A percentile compares a stretch with the other conserved stretches of the same genome.
Conservation (phyloP, 306 rosid species). For the Begonia fuchsioides region DNA sequence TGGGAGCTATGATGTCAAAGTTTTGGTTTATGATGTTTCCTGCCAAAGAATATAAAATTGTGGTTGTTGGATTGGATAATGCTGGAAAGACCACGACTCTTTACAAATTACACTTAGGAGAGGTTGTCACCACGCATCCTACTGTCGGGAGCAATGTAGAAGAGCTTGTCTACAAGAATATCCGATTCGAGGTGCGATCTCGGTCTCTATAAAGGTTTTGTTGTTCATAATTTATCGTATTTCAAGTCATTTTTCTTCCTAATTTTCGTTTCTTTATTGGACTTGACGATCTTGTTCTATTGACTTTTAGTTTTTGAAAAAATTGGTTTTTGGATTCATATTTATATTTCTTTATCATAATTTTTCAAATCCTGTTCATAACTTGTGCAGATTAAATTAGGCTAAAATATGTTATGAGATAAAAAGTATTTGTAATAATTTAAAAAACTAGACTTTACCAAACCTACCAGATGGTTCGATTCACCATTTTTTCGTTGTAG, state of each 20-base stretch:
- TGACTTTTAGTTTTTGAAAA: no score
- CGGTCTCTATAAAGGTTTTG: background rate
- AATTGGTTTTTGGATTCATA: no score
- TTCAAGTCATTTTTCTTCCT: background rate
- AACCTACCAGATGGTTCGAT: no score
- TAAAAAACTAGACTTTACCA: no score
- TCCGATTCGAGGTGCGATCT: constrained; percentile 67
- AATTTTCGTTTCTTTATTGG: background rate
- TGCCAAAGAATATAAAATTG: constrained; percentile 85
- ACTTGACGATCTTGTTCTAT: no score
- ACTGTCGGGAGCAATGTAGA: constrained; percentile 97
- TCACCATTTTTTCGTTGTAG: no score
- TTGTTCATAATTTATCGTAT: background rate
- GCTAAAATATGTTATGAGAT: no score
- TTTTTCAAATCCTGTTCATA: no score
- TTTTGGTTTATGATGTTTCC: constrained; percentile 95
- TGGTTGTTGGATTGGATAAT: constrained; percentile 90
- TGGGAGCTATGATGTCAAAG: constrained; percentile 72
- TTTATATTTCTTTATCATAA: no score
- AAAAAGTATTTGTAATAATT: no score
- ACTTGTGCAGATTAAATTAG: no score
- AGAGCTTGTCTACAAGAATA: constrained; percentile 91
- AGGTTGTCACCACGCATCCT: constrained; percentile 95
- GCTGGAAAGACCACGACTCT: constrained; percentile 97
- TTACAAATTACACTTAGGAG: constrained; percentile 90